A percentile compares a stretch with the other conserved stretches of the same genome.
Conservation (phyloP, 768 basidiomycete species). For the Tephrocybe sp. region DNA sequence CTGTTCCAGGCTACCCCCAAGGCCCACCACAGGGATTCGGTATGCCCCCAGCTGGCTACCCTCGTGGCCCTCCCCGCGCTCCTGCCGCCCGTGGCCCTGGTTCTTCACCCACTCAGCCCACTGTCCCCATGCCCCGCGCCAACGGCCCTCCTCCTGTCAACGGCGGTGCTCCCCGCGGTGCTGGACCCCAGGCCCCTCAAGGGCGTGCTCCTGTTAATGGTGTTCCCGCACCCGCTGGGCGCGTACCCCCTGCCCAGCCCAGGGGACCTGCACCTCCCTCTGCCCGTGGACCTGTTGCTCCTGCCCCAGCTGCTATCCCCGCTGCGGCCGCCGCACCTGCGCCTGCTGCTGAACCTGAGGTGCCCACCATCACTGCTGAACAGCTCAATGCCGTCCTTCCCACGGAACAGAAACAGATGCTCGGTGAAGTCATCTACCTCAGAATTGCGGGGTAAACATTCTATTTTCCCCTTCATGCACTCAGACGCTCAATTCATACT, state of each 20-base stretch:
- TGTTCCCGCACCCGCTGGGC: slow-evolving; percentile 5
- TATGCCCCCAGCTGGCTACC: slow-evolving; percentile 55
- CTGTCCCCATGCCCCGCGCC: slow-evolving; percentile 63
- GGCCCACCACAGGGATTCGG: slow-evolving; percentile 72
- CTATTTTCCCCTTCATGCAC: slow-evolving; percentile 9
- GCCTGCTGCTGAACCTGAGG: slow-evolving; percentile 42
- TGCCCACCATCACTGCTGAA: slow-evolving; percentile 43
- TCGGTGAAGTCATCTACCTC: slow-evolving; percentile 95
- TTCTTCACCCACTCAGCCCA: slow-evolving; percentile 68
- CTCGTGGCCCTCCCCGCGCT: slow-evolving; percentile 59
- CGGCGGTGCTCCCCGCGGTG: slow-evolving; percentile 53
- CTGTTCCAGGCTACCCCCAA: slow-evolving; percentile 45
- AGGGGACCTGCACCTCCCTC: slow-evolving; percentile 35
- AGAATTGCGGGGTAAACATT: slow-evolving; percentile 73
- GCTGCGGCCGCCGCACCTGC: slow-evolving; percentile 34
- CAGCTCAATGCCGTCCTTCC: slow-evolving; percentile 63
- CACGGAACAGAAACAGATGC: slow-evolving; percentile 97
- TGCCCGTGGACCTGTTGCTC: slow-evolving; percentile 45
- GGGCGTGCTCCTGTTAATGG: slow-evolving; percentile 5
- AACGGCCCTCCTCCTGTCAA: slow-evolving; percentile 47
- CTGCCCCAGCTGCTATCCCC: slow-evolving; percentile 42
- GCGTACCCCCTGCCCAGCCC: slow-evolving; percentile 10
- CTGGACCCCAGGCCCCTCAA: slow-evolving; percentile 16
- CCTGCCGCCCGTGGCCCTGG: slow-evolving; percentile 67
- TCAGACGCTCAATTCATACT: neutral